phyloP scores from a whole-genome alignment of 164 flowering plant species.

The Aristolochia californica region DNA sequence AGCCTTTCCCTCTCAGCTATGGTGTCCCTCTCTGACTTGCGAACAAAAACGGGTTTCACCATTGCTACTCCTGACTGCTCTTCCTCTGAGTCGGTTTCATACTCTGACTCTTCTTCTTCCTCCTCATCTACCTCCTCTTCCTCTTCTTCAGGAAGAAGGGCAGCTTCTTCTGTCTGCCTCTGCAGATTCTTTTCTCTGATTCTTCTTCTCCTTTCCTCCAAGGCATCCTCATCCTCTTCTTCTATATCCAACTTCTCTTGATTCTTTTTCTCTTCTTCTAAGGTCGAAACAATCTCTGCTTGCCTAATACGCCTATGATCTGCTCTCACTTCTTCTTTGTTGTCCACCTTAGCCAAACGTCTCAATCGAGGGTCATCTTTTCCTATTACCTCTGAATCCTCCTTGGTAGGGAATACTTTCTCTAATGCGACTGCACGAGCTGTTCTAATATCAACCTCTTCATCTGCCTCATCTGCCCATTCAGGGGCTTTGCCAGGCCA shows the following conservation, averaged over 20 bases:
- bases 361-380: constrained; percentile 80
- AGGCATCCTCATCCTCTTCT: constrained; percentile 74
- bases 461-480: constrained; percentile 80
- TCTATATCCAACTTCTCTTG: constrained; percentile 51
- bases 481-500: constrained; percentile 99
- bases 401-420: constrained; percentile 52
- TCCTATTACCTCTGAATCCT: constrained; percentile 24
- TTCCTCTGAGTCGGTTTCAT: constrained; percentile 92
- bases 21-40: constrained; percentile 77
- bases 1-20: constrained; percentile 75
- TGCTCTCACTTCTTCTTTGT: constrained; percentile 67
- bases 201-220: constrained; percentile 63
- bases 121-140: constrained; percentile 55
- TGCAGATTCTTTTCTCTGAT: constrained; percentile 51
- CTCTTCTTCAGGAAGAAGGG: constrained; percentile 36
- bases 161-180: constrained; percentile 47
- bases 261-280: constrained; percentile 61
- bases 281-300: constrained; percentile 83
- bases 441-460: constrained; percentile 59
- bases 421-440: constrained; percentile 40
- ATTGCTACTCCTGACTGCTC: constrained; percentile 51
- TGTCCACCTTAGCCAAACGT: constrained; percentile 58
- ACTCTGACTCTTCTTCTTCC: constrained; percentile 82
- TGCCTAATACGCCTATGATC: constrained; percentile 78
- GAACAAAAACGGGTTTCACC: constrained; percentile 83